Base-by-base conservation (phyloP, 1,284 basidiomycete genomes). In the Athelia psychrophila region DNA sequence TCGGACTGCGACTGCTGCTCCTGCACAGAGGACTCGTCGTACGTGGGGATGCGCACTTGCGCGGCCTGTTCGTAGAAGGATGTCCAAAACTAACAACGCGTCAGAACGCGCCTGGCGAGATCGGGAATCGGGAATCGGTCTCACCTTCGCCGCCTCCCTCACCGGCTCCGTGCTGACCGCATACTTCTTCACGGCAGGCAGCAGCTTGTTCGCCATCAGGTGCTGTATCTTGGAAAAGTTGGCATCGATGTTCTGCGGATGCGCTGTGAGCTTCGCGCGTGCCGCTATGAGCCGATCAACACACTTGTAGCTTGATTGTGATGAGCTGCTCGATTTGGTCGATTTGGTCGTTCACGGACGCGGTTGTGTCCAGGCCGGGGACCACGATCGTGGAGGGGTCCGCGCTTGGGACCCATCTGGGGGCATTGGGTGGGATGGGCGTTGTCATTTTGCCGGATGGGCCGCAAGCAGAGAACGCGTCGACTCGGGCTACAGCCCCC, bases 291-390 rank as follows among this genome's bases (percentile, higher is more conserved):
- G n/a, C 27, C 18, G 47, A 16, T 8, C 13, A 32, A 59, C 67
- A 50, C 51, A 88, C 89, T 80, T 91, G 88, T 24, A 92, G 72
- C 63, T 88, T 89, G 47, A 96, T 78, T 1, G 95, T 97, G 60
- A 97, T 97, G 60, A 96, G 79, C 67, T 96, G 95, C 70, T 98
- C 95, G 55, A 97, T 92, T 71, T 95, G 93, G 66, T 97, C 93
- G 52, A 95, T 88, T 76, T 95, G 88, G 66, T 92, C 91, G 45
- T 81, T 80, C 32, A 90, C 78, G 23, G 93, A 80, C 13, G 90
- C 85, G 9, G 74, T 76, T 1, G 83, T 84, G 60, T 93, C 87
- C 48, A 95, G 79, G 0, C 91, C 91, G 5, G 86, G 84, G 6
- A 95, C 79, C 33, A 76, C 65, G 49, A 91, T 90, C 46, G 77